These are phyloP conservation scores for Dactylis glomerata DNA, from an alignment of 176 grass and related monocot species.

Conservation along the genomic window DNA sequence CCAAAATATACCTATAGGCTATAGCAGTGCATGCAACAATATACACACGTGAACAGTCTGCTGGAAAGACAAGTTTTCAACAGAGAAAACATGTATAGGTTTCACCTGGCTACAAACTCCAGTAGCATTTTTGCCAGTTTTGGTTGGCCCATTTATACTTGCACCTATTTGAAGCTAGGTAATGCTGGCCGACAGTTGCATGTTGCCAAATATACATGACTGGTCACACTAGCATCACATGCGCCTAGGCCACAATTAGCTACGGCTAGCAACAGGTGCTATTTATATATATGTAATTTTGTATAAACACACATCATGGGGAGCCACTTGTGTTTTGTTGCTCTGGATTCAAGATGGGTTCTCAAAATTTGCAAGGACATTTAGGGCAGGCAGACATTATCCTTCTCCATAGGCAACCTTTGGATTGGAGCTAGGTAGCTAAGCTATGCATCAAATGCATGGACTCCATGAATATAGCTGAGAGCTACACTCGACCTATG, in stretches of 20 bases:
- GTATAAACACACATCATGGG: constrained; percentile 8
- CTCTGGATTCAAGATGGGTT: constrained; percentile 23
- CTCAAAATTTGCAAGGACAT: constrained; percentile 28
- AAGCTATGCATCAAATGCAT: not conserved
- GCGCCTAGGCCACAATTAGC: constrained; percentile 31
- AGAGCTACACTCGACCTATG: constrained; percentile 27
- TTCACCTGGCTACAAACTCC: not conserved
- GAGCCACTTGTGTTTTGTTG: constrained; percentile 16
- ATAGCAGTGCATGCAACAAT: not conserved
- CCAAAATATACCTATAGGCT: not conserved
- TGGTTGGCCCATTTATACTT: constrained; percentile 26
- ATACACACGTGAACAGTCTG: not conserved
- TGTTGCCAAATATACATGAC: constrained; percentile 32
- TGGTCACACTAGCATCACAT: constrained; percentile 41
- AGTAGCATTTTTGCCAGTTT: constrained; percentile 29
- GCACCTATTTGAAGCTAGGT: constrained; percentile 20
- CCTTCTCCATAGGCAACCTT: constrained; percentile 4
- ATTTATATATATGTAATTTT: constrained; percentile 7
- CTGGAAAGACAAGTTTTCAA: not conserved
- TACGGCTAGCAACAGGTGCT: not conserved
- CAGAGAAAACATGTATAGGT: constrained; percentile 19
- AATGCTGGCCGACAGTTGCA: constrained; percentile 45
- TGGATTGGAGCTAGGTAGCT: constrained; percentile 13
- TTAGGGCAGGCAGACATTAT: not conserved
- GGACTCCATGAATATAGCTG: constrained; percentile 22